A percentile compares a stretch with the other conserved stretches of the same genome.
Evolutionary conservation across 768 basidiomycete species (phyloP).

Genomic region (Podaxis pistillaris): DNA sequence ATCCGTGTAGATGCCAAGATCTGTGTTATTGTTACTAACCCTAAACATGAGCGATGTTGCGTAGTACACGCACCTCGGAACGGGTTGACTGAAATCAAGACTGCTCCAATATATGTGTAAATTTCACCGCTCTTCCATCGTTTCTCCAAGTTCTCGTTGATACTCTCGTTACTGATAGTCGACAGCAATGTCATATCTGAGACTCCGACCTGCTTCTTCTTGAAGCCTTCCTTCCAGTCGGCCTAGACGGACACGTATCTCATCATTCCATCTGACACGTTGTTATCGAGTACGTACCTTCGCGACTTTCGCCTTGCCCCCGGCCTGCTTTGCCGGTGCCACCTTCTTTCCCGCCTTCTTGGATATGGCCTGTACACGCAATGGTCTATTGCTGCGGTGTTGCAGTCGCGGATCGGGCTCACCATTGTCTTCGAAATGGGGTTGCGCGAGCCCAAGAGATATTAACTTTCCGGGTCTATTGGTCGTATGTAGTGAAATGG

Average conservation of each 20-base stretch:
- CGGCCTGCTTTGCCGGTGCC: slow-evolving; percentile 60
- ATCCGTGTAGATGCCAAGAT: slow-evolving; percentile 97
- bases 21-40: slow-evolving; percentile 36
- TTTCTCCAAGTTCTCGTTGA: slow-evolving; percentile 98
- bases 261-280: slow-evolving; percentile 13
- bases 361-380: slow-evolving; percentile 62
- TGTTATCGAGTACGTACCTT: slow-evolving; percentile 49
- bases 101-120: slow-evolving; percentile 98
- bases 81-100: slow-evolving; percentile 98
- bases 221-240: slow-evolving; percentile 99
- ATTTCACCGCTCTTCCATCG: slow-evolving; percentile 95
- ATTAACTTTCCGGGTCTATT: slow-evolving; percentile 1
- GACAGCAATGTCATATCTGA: slow-evolving; percentile 98
- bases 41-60: not conserved
- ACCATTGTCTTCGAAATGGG: slow-evolving; percentile 17
- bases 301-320: slow-evolving; percentile 62
- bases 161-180: slow-evolving; percentile 94
- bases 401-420: slow-evolving; percentile 3
- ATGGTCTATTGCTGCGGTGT: slow-evolving; percentile 6
- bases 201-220: slow-evolving; percentile 98
- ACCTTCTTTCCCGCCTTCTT: slow-evolving; percentile 91
- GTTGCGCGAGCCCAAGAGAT: not conserved
- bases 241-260: slow-evolving; percentile 52
- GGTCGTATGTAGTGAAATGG: not conserved
- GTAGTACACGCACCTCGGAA: slow-evolving; percentile 67